phyloP scores from a whole-genome alignment of 768 basidiomycete species.

The Xanthoconium stramineum region DNA sequence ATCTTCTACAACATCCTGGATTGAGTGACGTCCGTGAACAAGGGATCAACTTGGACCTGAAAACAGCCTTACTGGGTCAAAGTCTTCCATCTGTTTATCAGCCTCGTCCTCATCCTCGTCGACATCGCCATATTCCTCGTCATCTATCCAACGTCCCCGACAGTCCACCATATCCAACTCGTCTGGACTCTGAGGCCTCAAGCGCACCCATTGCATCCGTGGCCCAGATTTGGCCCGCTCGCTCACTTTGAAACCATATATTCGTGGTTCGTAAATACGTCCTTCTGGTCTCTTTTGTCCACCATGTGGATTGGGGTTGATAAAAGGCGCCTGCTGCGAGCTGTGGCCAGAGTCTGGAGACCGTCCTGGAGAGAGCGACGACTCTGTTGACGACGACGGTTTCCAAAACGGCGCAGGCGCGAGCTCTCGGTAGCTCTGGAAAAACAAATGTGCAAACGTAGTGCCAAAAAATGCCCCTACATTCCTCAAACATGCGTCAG shows the following conservation, averaged over 20 bases:
- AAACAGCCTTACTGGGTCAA: constrained; percentile 61
- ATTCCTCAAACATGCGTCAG: constrained; percentile 19
- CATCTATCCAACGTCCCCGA: constrained; percentile 84
- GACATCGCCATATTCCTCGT: constrained; percentile 70
- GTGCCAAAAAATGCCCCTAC: constrained; percentile 98
- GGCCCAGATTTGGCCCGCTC: constrained; percentile 94
- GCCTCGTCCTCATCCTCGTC: constrained; percentile 47
- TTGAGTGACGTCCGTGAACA: constrained; percentile 9
- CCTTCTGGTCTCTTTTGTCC: constrained; percentile 87
- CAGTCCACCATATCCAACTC: constrained; percentile 89
- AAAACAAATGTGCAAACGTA: constrained; percentile 97
- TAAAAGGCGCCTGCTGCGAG: constrained; percentile 55
- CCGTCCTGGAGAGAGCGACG: constrained; percentile 53
- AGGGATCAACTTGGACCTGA: background rate
- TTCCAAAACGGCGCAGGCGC: constrained; percentile 92
- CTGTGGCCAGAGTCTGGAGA: constrained; percentile 52
- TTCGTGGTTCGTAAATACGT: constrained; percentile 84
- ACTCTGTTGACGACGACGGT: constrained; percentile 49
- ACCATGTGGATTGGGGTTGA: constrained; percentile 86
- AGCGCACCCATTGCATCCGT: constrained; percentile 93
- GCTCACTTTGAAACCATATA: constrained; percentile 97
- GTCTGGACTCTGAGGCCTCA: constrained; percentile 75
- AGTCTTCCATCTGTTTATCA: constrained; percentile 82
- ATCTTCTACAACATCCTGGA: constrained; percentile 52
- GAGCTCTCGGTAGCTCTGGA: constrained; percentile 96